A percentile compares a stretch with the other conserved stretches of the same genome.
Conservation (phyloP, 176 grass and related monocot species). For the bread wheat (Triticum aestivum) region IWGSC_CS_RefSeq_v2.1 NC_057804.1:544152419-544152918, state of each 20-base stretch:
- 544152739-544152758: not conserved
- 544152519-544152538: constrained; percentile 91
- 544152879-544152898: not conserved
- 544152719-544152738: not conserved
- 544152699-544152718: not conserved
- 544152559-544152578: constrained; percentile 59
- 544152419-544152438: constrained; percentile 97
- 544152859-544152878: not conserved
- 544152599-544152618: constrained; percentile 56
- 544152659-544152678: constrained; percentile 9
- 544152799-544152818: not conserved
- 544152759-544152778: constrained; percentile 9
- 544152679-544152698: not conserved
- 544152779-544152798: constrained; percentile 7
- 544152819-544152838: not conserved
- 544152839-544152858: constrained; percentile 5
- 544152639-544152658: constrained; percentile 40
- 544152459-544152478: constrained; percentile 95
- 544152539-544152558: constrained; percentile 69
- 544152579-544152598: constrained; percentile 58
- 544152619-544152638: constrained; percentile 52
- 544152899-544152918: constrained; percentile 13
- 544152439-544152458: constrained; percentile 80
- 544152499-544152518: constrained; percentile 84
- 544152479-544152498: constrained; percentile 79